phyloP scores from a whole-genome alignment of 768 basidiomycete species.

The Hirschioporus abietinus region DNA sequence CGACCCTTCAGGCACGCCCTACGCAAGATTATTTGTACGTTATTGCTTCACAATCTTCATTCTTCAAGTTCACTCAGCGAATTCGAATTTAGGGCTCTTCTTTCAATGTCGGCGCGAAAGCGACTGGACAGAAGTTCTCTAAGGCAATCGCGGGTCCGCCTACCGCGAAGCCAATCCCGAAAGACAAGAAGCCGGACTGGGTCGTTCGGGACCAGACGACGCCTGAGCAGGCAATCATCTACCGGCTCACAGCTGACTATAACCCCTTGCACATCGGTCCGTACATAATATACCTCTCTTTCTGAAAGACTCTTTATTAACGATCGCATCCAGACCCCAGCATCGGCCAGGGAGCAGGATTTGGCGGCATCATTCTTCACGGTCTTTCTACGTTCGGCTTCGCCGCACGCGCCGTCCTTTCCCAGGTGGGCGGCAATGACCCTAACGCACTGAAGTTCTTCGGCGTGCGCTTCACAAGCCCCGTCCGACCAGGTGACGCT shows the following conservation, averaged over 20 bases:
- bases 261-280: constrained; percentile 73
- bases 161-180: constrained; percentile 54
- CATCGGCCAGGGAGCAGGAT: constrained; percentile 68
- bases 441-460: constrained; percentile 60
- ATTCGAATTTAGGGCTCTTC: constrained; percentile 42
- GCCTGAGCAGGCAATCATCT: constrained; percentile 61
- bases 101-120: constrained; percentile 67
- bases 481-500: constrained; percentile 77
- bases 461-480: constrained; percentile 74
- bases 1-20: constrained; percentile 52
- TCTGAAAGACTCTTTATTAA: neutral
- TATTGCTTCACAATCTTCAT: neutral
- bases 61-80: neutral
- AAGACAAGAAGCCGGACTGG: constrained; percentile 56
- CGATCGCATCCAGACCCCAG: constrained; percentile 48
- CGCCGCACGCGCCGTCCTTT: constrained; percentile 70
- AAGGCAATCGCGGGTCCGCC: constrained; percentile 59
- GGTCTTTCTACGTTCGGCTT: constrained; percentile 82
- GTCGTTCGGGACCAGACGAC: constrained; percentile 57
- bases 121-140: constrained; percentile 53
- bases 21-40: constrained; percentile 59
- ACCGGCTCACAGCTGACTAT: constrained; percentile 74
- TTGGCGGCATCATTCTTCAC: constrained; percentile 83
- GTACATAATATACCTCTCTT: constrained; percentile 10
- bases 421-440: constrained; percentile 54